Evolutionary conservation across 1,284 basidiomycete species (phyloP), one percentile per base, ranked within the genome.

Genomic region (Afroboletus lepidellus): DNA sequence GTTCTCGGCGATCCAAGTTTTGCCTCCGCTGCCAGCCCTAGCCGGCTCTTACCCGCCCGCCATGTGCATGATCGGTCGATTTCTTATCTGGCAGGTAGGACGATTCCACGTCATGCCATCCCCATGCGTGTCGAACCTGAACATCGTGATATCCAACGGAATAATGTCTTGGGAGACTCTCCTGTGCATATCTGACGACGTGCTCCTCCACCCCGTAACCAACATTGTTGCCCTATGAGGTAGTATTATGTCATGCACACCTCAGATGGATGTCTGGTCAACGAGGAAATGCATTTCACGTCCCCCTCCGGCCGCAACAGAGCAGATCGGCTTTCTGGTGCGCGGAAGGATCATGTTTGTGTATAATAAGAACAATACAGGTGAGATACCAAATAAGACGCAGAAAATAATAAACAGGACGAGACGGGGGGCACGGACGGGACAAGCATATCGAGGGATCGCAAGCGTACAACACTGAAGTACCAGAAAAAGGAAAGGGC

Each of bases 381-480:
- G 51, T 53, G 30, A 55, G 54, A 65, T 61, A 65, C 63, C 53
- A 49, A 66, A 66, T 69, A 69, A 61, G 39, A 61, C 55, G 47
- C 54, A 54, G 51, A 59, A 16, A 57, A 60, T 67, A 66, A 67
- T 64, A 65, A 65, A 55, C 27, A 57, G 46, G 34, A 43, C 32
- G 37, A 37, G 44, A 51, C 46, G 39, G 23, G 51, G 51, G 37
- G n/a, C 53, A 47, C 57, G 21, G 53, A 9, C 24, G 21, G 53
- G 54, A 53, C 45, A 32, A 62, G 61, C 65, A 69, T 64, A 67
- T 53, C 64, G 61, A 62, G 63, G 57, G 61, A 66, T 69, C 64
- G 58, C 67, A 46, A 50, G 47, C 46, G 51, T 69, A 66, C 66
- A 67, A 67, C 64, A 68, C 24, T 44, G 38, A 49, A 44, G 54